Conservation (phyloP, 2,329 filamentous ascomycete genomes). For the Clonostachys solani region DNA sequence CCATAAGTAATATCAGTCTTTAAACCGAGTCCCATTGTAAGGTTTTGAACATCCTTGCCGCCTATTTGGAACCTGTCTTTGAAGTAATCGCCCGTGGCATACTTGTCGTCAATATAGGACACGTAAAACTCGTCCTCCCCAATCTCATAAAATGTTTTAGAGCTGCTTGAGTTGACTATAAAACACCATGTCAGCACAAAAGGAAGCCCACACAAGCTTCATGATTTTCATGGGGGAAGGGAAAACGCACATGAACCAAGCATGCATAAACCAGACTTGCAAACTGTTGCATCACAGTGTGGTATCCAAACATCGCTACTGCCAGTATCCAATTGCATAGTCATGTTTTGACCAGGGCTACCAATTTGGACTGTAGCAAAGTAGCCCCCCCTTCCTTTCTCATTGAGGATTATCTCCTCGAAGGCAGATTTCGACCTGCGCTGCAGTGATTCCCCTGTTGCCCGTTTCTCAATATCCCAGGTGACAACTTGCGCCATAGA, state of each 20-base stretch:
- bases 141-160: constrained; percentile 39
- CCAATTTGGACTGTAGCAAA: constrained; percentile 54
- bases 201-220: too few relatives aligned
- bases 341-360: constrained; percentile 51
- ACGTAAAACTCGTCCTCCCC: constrained; percentile 47
- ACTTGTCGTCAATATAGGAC: constrained; percentile 56
- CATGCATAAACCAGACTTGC: constrained; percentile 24
- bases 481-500: constrained; percentile 30
- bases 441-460: constrained; percentile 17
- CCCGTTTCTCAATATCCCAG: constrained; percentile 40
- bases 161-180: constrained; percentile 39
- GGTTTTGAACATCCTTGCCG: constrained; percentile 41
- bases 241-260: constrained; percentile 40
- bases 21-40: constrained; percentile 55
- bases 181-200: too few relatives aligned
- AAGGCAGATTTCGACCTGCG: constrained; percentile 32
- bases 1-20: constrained; percentile 52
- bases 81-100: constrained; percentile 54
- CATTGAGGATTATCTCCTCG: constrained; percentile 38
- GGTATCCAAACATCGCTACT: constrained; percentile 63
- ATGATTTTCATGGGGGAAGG: background rate
- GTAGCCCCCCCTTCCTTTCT: constrained; percentile 40
- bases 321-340: constrained; percentile 59
- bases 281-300: constrained; percentile 28
- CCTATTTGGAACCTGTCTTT: constrained; percentile 52